phyloP scores from a whole-genome alignment of 2,329 filamentous ascomycete species.

The Ambrosiella cleistominuta region DNA sequence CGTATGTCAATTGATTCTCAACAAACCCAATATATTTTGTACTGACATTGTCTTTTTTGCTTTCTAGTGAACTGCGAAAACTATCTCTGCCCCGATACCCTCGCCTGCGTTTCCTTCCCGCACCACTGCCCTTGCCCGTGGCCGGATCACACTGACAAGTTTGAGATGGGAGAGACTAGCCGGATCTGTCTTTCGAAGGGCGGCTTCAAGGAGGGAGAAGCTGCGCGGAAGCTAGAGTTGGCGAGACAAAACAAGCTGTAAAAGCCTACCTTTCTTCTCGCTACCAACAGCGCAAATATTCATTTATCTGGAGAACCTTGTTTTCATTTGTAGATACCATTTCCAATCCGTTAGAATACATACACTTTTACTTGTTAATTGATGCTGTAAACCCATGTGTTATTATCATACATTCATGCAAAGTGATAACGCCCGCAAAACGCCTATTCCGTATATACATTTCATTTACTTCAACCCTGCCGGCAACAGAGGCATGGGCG shows the following conservation, averaged over 20 bases:
- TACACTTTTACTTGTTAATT: no score
- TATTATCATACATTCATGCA: not conserved
- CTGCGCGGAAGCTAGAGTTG: slow-evolving; percentile 58
- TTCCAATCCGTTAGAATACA: no score
- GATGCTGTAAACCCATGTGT: no score
- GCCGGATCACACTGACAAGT: slow-evolving; percentile 58
- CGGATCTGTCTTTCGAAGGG: slow-evolving; percentile 59
- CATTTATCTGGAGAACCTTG: not conserved
- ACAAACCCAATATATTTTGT: not conserved
- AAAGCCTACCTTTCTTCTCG: slow-evolving; percentile 10
- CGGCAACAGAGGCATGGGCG: slow-evolving; percentile 29
- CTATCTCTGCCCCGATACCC: slow-evolving; percentile 85
- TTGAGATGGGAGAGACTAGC: slow-evolving; percentile 54
- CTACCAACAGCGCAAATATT: not conserved
- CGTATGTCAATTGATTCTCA: slow-evolving; percentile 29
- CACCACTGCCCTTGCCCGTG: slow-evolving; percentile 93
- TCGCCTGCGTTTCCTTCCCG: slow-evolving; percentile 89
- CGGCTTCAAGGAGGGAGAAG: slow-evolving; percentile 54
- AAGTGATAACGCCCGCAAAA: not conserved
- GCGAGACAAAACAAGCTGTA: slow-evolving; percentile 61
- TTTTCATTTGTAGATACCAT: not conserved
- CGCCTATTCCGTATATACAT: not conserved
- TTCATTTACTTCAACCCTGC: not conserved
- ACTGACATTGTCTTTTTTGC: not conserved
- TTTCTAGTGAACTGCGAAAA: slow-evolving; percentile 63